A percentile compares a stretch with the other conserved stretches of the same genome.
Conservation (phyloP, 2,329 filamentous ascomycete species). For the Pseudopyrenochaeta lycopersici region DNA sequence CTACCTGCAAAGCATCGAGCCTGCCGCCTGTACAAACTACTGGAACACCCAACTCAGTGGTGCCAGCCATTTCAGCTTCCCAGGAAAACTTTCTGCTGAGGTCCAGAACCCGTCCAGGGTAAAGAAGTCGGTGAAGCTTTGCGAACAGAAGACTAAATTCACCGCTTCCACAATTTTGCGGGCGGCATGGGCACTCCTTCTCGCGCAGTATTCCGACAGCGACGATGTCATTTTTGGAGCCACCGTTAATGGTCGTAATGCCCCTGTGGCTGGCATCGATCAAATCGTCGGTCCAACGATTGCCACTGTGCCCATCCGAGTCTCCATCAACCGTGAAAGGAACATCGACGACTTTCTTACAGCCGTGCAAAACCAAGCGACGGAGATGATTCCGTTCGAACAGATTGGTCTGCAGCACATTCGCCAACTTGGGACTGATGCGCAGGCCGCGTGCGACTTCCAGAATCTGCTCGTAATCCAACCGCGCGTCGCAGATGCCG, state of each 20-base stretch:
- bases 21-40: not conserved
- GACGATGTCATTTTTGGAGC: conserved; percentile 20
- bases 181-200: conserved; percentile 26
- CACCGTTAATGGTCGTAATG: conserved; percentile 19
- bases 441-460: conserved; percentile 48
- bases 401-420: conserved; percentile 45
- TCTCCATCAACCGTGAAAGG: conserved; percentile 26
- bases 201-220: conserved; percentile 11
- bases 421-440: not conserved
- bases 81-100: too few relatives aligned
- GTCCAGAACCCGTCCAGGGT: too few relatives aligned
- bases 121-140: too few relatives aligned
- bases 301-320: conserved; percentile 49
- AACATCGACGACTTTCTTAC: conserved; percentile 12
- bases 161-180: conserved; percentile 14
- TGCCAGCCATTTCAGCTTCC: not conserved
- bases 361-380: conserved; percentile 20
- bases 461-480: conserved; percentile 64
- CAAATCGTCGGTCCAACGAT: conserved; percentile 46
- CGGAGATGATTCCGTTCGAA: conserved; percentile 36
- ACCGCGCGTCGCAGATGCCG: too few relatives aligned
- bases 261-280: conserved; percentile 30
- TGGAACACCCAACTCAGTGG: not conserved
- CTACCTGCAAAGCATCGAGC: not conserved
- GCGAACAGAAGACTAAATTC: too few relatives aligned